phyloP scores from a whole-genome alignment of 306 rosid genomes.

The Vigna nakashimae region DNA sequence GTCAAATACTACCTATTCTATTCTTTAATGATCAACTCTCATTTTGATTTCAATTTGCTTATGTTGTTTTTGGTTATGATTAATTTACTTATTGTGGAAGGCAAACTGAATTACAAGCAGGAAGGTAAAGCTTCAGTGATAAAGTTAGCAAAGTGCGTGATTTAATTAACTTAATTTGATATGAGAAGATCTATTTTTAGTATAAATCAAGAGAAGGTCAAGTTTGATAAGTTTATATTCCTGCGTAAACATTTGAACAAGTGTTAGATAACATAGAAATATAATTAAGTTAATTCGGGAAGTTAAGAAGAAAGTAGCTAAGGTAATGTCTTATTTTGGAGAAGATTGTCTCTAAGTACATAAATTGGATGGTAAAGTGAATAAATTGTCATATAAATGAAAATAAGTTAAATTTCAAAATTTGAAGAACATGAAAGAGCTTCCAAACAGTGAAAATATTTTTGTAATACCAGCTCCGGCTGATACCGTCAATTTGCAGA shows the following conservation, averaged over 20 bases:
- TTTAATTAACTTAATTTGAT: background rate
- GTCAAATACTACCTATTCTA: background rate
- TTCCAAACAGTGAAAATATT: background rate
- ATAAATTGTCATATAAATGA: too few species aligned
- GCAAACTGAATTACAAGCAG: too few species aligned
- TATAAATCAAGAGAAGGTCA: background rate
- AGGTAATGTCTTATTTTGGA: too few species aligned
- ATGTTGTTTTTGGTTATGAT: too few species aligned
- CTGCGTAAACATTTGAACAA: background rate
- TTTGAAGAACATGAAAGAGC: too few species aligned
- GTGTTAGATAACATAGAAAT: too few species aligned
- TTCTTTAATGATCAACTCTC: background rate
- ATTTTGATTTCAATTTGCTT: background rate
- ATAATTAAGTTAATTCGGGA: too few species aligned
- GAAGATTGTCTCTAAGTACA: too few species aligned
- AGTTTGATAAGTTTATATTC: background rate
- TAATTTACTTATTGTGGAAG: too few species aligned
- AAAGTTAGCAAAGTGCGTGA: background rate
- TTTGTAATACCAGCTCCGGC: background rate
- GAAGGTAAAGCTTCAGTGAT: background rate
- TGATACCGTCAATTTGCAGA: slow-evolving; percentile 6
- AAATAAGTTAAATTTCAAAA: too few species aligned
- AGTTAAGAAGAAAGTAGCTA: too few species aligned
- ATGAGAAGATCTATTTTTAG: background rate
- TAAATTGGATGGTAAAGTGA: too few species aligned